phyloP scores from a whole-genome alignment of 2,329 filamentous ascomycete species.

The Bipolaris cookei region DNA sequence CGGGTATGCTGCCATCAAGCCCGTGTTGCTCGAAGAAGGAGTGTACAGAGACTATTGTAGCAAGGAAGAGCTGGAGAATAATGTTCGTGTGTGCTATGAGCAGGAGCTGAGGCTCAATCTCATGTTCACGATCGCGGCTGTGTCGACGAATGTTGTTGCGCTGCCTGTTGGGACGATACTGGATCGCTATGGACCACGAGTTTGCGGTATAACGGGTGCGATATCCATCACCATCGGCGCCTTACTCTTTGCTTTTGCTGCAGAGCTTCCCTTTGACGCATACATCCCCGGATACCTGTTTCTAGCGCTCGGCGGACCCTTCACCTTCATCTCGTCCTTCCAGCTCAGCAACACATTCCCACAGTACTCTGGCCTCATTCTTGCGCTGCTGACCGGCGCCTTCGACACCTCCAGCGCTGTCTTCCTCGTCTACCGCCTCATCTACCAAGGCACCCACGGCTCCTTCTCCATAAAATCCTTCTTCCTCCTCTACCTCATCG shows the following conservation, averaged over 20 bases:
- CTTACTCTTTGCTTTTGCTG: constrained; percentile 72
- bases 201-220: constrained; percentile 75
- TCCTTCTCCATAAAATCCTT: constrained; percentile 56
- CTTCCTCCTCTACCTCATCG: constrained; percentile 58
- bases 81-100: constrained; percentile 47
- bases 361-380: constrained; percentile 56
- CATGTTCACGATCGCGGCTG: constrained; percentile 91
- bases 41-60: constrained; percentile 49
- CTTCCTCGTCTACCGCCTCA: constrained; percentile 56
- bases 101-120: constrained; percentile 69
- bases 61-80: constrained; percentile 42
- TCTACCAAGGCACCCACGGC: constrained; percentile 53
- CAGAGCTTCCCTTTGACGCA: constrained; percentile 72
- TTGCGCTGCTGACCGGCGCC: constrained; percentile 58
- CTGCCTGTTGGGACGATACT: constrained; percentile 85
- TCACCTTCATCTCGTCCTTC: constrained; percentile 60
- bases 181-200: constrained; percentile 79
- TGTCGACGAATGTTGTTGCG: constrained; percentile 85
- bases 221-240: constrained; percentile 73
- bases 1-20: constrained; percentile 52
- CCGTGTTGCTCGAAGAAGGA: constrained; percentile 46
- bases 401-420: constrained; percentile 59
- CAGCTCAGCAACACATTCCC: constrained; percentile 60
- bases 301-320: constrained; percentile 57
- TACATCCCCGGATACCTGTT: constrained; percentile 59